Conservation (phyloP, 192 early-diverging fungal species). For the Backusella liffmaniae region DNA sequence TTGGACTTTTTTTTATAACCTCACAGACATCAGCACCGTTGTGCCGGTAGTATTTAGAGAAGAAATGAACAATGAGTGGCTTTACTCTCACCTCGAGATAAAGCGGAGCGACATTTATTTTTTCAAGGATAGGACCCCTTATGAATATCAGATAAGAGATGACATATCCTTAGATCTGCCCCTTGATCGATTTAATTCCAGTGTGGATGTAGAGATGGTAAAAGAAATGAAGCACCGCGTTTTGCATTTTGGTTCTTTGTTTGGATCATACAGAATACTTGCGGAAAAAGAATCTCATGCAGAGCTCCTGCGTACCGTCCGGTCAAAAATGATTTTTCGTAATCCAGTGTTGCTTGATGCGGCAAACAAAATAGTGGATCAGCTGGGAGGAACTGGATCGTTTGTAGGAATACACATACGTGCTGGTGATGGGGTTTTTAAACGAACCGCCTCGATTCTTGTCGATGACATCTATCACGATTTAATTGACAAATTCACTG, state of each 20-base stretch:
- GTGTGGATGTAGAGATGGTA: conserved; percentile 37
- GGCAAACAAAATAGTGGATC: conserved; percentile 42
- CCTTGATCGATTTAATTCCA: conserved; percentile 38
- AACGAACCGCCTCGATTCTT: conserved; percentile 37
- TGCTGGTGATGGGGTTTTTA: conserved; percentile 52
- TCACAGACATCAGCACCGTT: conserved; percentile 24
- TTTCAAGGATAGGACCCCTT: conserved; percentile 44
- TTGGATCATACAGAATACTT: conserved; percentile 45
- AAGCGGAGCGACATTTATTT: conserved; percentile 43
- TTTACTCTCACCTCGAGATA: conserved; percentile 42
- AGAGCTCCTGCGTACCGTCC: conserved; percentile 32
- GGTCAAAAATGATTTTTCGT: conserved; percentile 44
- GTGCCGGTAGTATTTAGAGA: conserved; percentile 39
- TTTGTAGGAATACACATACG: conserved; percentile 55
- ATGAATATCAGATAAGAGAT: conserved; percentile 56
- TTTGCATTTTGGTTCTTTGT: conserved; percentile 56
- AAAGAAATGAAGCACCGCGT: conserved; percentile 33
- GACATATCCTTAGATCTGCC: conserved; percentile 28
- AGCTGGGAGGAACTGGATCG: conserved; percentile 45
- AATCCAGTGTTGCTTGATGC: conserved; percentile 46
- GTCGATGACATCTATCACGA: conserved; percentile 48
- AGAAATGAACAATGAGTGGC: conserved; percentile 50
- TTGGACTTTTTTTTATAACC: conserved; percentile 54
- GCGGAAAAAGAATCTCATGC: conserved; percentile 43
- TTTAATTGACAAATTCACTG: conserved; percentile 41